A percentile compares a stretch with the other conserved stretches of the same genome.
Evolutionary conservation across 1,284 basidiomycete species (phyloP).

Genomic region (Ganoderma lingzhi): DNA sequence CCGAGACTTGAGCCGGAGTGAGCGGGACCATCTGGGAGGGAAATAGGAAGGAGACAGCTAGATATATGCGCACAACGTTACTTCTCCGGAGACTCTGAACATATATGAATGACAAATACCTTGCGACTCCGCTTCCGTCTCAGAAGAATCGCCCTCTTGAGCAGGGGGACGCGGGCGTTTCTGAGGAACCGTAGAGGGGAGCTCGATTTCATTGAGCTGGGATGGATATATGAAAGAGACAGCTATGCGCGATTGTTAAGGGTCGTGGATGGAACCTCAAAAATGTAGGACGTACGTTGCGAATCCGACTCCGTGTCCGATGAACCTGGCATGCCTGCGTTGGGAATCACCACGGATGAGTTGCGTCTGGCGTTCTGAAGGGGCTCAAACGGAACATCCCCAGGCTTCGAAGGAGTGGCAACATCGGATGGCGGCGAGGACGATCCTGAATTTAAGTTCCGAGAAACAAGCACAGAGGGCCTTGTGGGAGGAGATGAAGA

Average conservation of each 20-base stretch:
- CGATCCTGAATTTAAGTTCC: slow-evolving; percentile 33
- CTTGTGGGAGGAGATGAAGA: slow-evolving; percentile 37
- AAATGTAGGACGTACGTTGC: slow-evolving; percentile 18
- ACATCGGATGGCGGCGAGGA: slow-evolving; percentile 29
- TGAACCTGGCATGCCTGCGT: slow-evolving; percentile 12
- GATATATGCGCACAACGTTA: slow-evolving; percentile 5
- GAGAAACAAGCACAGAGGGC: slow-evolving; percentile 13
- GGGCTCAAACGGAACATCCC: not conserved
- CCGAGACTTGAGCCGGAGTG: slow-evolving; percentile 13
- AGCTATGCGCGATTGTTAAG: slow-evolving; percentile 10
- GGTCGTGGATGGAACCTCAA: not conserved
- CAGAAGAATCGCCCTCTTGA: slow-evolving; percentile 27
- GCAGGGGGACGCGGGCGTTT: slow-evolving; percentile 20
- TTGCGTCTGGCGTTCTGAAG: slow-evolving; percentile 7
- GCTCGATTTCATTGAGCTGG: slow-evolving; percentile 12
- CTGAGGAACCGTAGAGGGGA: slow-evolving; percentile 13
- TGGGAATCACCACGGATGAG: slow-evolving; percentile 6
- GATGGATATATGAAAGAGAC: slow-evolving; percentile 24
- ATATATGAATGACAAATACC: slow-evolving; percentile 15
- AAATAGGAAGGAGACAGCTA: slow-evolving; percentile 19
- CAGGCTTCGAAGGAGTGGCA: slow-evolving; percentile 12
- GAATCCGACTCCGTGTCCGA: slow-evolving; percentile 31
- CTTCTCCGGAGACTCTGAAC: not conserved
- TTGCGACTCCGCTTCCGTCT: slow-evolving; percentile 37
- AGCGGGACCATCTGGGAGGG: slow-evolving; percentile 26